phyloP scores from a whole-genome alignment of 805 yeast species.

The Kuraishia borneana region DNA sequence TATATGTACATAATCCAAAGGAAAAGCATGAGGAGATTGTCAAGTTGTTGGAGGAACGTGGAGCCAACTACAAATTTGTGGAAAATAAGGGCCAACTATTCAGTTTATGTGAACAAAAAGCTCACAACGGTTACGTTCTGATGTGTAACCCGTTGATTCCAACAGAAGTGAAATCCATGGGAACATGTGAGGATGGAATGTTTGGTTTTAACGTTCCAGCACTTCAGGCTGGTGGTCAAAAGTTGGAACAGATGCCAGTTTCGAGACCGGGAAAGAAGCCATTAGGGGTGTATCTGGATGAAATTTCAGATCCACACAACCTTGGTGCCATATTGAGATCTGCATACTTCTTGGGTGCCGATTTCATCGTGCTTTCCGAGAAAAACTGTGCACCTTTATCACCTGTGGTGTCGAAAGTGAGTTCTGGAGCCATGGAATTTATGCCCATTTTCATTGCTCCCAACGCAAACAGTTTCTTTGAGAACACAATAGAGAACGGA shows the following conservation, averaged over 20 bases:
- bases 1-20: slow-evolving; percentile 33
- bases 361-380: slow-evolving; percentile 60
- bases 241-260: slow-evolving; percentile 3
- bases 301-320: slow-evolving; percentile 79
- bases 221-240: slow-evolving; percentile 15
- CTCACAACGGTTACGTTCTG: slow-evolving; percentile 72
- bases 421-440: slow-evolving; percentile 78
- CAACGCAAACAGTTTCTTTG: slow-evolving; percentile 56
- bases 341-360: slow-evolving; percentile 75
- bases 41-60: slow-evolving; percentile 30
- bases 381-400: slow-evolving; percentile 65
- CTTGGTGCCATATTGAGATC: slow-evolving; percentile 75
- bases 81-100: slow-evolving; percentile 44
- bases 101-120: slow-evolving; percentile 49
- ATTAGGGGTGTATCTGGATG: slow-evolving; percentile 66
- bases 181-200: slow-evolving; percentile 6
- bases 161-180: slow-evolving; percentile 17
- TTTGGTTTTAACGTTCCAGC: slow-evolving; percentile 9
- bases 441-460: slow-evolving; percentile 46
- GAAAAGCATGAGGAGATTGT: slow-evolving; percentile 28
- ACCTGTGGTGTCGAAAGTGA: slow-evolving; percentile 68
- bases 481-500: slow-evolving; percentile 38
- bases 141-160: slow-evolving; percentile 46
- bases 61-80: slow-evolving; percentile 24
- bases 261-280: slow-evolving; percentile 26